Evolutionary conservation across 2,329 filamentous ascomycete genomes (phyloP).

Genomic region (Fusarium paranaense): DNA sequence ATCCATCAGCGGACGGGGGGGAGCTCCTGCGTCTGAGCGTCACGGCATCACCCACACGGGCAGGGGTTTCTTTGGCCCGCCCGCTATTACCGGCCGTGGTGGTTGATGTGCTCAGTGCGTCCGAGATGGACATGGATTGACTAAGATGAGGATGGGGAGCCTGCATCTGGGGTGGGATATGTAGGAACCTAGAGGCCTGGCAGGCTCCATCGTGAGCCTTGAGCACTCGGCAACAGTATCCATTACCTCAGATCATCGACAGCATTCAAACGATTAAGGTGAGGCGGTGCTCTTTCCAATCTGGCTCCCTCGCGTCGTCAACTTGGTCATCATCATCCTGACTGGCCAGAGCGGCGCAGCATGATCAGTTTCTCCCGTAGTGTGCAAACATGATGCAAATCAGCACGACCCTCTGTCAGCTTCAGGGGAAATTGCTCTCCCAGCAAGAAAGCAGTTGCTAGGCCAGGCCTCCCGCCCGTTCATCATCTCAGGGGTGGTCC

Average conservation of each 20-base stretch:
- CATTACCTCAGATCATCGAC: not conserved
- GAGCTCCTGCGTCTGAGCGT: slow-evolving; percentile 1
- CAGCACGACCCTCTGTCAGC: not conserved
- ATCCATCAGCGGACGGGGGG: slow-evolving; percentile 22
- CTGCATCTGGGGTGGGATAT: not conserved
- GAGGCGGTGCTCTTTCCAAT: slow-evolving; percentile 8
- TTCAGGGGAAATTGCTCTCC: not conserved
- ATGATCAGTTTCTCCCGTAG: not conserved
- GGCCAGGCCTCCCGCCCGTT: not conserved
- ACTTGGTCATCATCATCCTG: not conserved
- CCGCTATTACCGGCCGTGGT: slow-evolving; percentile 16
- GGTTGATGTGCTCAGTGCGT: slow-evolving; percentile 28
- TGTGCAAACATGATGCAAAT: not conserved
- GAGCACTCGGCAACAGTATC: not conserved
- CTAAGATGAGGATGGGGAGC: not conserved
- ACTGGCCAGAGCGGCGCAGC: slow-evolving; percentile 4
- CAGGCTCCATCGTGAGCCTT: not conserved
- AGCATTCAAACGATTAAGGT: not conserved
- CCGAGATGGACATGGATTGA: slow-evolving; percentile 10
- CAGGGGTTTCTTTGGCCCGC: slow-evolving; percentile 19
- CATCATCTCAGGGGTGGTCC: slow-evolving; percentile 1
- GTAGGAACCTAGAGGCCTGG: not conserved
- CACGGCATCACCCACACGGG: slow-evolving; percentile 16
- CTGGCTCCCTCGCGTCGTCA: not conserved
- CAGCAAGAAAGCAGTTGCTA: not conserved